A percentile compares a stretch with the other conserved stretches of the same genome.
Conservation (phyloP, 1,284 basidiomycete genomes). For the Austroboletus niveus region DNA sequence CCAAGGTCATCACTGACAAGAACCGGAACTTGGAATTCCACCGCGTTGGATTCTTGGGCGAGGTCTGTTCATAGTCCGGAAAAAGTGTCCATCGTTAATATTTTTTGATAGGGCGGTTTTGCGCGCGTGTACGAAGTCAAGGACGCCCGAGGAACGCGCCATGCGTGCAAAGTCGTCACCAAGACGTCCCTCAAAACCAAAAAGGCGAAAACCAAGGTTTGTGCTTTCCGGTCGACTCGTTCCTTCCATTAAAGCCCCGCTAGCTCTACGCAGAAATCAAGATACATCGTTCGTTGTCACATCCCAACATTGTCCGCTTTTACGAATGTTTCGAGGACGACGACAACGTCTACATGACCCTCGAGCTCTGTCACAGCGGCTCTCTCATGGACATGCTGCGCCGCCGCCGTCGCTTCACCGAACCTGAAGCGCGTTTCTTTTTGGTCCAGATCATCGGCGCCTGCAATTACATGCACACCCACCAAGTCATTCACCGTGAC, state of each 20-base stretch:
- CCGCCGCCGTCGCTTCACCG: constrained; percentile 83
- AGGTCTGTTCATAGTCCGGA: constrained; percentile 46
- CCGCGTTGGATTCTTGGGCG: constrained; percentile 81
- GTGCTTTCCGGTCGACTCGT: constrained; percentile 11
- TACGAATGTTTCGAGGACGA: constrained; percentile 95
- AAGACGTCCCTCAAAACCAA: constrained; percentile 83
- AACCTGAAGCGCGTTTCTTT: constrained; percentile 91
- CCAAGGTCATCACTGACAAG: constrained; percentile 72
- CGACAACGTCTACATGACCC: constrained; percentile 95
- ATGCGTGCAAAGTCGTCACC: constrained; percentile 88
- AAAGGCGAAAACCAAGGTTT: constrained; percentile 90
- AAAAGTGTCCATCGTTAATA: constrained; percentile 1
- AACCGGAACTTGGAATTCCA: constrained; percentile 55
- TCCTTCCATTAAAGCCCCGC: constrained; percentile 2
- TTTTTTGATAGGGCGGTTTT: constrained; percentile 71
- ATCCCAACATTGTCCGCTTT: constrained; percentile 93
- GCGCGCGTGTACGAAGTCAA: constrained; percentile 88
- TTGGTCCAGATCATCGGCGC: constrained; percentile 95
- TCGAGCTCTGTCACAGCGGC: constrained; percentile 91
- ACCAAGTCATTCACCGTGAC: constrained; percentile 96
- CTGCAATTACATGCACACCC: constrained; percentile 94
- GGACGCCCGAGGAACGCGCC: constrained; percentile 58
- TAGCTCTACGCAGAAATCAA: constrained; percentile 98
- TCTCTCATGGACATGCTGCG: constrained; percentile 91
- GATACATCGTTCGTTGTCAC: constrained; percentile 89